Base-by-base conservation (phyloP, 805 yeast species). In the Candida quercuum region DNA sequence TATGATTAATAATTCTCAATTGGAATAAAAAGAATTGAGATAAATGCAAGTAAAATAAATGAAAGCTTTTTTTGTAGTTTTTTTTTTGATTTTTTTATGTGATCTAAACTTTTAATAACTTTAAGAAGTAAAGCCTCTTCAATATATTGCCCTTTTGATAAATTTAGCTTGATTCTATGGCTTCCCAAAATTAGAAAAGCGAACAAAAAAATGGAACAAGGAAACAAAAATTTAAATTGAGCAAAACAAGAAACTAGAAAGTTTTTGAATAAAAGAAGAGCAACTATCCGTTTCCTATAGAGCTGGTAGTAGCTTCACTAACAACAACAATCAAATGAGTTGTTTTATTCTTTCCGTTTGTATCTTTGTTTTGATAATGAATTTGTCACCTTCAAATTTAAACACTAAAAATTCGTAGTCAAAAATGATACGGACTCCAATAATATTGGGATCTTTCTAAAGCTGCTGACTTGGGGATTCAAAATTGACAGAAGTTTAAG, bases 291-390 rank as follows among this genome's bases (percentile, higher is more conserved):
- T n/a, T n/a, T n/a, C n/a, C n/a, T n/a, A n/a, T 22, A 22, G 24
- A 19, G 5, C 18, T 14, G 22, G 17, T 18, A 13, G 15, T 19
- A 4, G 19, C 25, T 15, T 30, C 13, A 20, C 23, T 28, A 32
- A 35, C 47, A 47, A 45, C 49, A 35, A 31, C 49, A 45, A 45
- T 43, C 38, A 38, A 47, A 47, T 47, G 51, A 45, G 51, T 45
- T 42, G 43, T 25, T 20, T 19, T 25, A 9, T 16, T 16, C 24
- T 28, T 28, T 28, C 18, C n/a, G 12, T 29, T 10, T 7, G 13
- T 19, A n/a, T 29, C 13, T 18, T 18, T 18, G 16, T 19, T 19
- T 16, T n/a, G 16, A 12, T 29, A 12, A 6, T 19, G 20, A 19
- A 19, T 19, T 19, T 28, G 32, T 25, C 30, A 40, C 33, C 28